phyloP scores from a whole-genome alignment of 2,329 filamentous ascomycete species.

The Colletotrichum abscissum region DNA sequence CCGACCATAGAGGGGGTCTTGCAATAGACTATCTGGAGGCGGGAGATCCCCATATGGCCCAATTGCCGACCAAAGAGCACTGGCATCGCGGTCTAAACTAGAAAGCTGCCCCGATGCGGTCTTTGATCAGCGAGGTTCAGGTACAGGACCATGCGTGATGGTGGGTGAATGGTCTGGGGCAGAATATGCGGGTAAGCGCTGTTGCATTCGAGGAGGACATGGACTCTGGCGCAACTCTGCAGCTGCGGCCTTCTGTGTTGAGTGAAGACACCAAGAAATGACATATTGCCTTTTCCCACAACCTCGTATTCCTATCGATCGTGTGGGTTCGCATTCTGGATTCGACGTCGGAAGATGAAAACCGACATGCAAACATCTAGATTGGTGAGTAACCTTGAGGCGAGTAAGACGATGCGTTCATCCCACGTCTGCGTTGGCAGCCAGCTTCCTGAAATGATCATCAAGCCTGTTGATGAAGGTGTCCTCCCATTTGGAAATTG shows the following conservation, averaged over 20 bases:
- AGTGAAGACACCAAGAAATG: background rate
- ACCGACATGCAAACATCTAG: background rate
- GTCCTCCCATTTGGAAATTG: background rate
- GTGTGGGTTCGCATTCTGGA: background rate
- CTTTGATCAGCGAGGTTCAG: background rate
- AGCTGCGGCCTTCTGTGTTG: background rate
- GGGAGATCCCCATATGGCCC: constrained; percentile 26
- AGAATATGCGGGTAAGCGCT: constrained; percentile 11
- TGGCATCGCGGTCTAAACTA: background rate
- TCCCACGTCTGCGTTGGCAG: background rate
- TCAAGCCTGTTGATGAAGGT: background rate
- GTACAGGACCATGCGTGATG: background rate
- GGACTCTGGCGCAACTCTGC: background rate
- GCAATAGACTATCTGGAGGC: constrained; percentile 25
- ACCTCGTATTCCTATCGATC: background rate
- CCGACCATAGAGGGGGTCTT: constrained; percentile 5
- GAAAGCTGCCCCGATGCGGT: background rate
- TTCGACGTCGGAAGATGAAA: background rate
- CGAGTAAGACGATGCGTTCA: background rate
- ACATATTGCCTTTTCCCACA: background rate
- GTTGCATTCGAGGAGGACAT: background rate
- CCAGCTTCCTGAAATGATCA: constrained; percentile 17
- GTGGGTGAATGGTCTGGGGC: background rate
- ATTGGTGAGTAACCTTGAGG: background rate
- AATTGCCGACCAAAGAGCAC: constrained; percentile 15